Conservation (phyloP, 768 basidiomycete species). For the Cyclocybe aegerita region DNA sequence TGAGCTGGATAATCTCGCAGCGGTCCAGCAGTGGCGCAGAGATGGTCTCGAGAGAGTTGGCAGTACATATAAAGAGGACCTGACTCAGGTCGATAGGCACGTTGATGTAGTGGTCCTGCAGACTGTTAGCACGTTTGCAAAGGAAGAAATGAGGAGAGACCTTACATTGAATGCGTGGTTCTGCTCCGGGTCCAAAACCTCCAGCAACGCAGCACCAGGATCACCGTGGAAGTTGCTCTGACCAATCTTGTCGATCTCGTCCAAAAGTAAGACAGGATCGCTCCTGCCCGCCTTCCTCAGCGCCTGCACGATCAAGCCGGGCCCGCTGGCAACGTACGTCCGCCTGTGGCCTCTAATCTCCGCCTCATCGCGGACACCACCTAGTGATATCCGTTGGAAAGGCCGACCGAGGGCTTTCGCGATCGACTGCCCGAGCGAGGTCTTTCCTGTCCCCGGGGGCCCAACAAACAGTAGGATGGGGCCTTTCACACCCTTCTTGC, state of each 20-base stretch:
- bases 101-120: slow-evolving; percentile 88
- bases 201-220: slow-evolving; percentile 85
- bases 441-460: slow-evolving; percentile 91
- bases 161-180: slow-evolving; percentile 78
- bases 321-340: slow-evolving; percentile 91
- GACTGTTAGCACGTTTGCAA: not conserved
- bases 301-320: slow-evolving; percentile 84
- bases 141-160: slow-evolving; percentile 2
- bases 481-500: slow-evolving; percentile 58
- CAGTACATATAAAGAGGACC: slow-evolving; percentile 90
- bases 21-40: slow-evolving; percentile 85
- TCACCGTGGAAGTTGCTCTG: slow-evolving; percentile 90
- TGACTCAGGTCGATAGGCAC: slow-evolving; percentile 86
- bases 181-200: slow-evolving; percentile 94
- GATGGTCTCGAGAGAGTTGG: slow-evolving; percentile 88
- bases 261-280: slow-evolving; percentile 83
- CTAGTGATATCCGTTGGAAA: slow-evolving; percentile 90
- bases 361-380: slow-evolving; percentile 93
- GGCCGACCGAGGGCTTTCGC: slow-evolving; percentile 81
- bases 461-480: slow-evolving; percentile 86
- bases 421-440: slow-evolving; percentile 86
- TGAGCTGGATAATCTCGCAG: slow-evolving; percentile 83
- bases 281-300: slow-evolving; percentile 78
- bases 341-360: slow-evolving; percentile 52
- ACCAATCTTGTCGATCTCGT: slow-evolving; percentile 92